Evolutionary conservation across 441 rosid genomes (phyloP).

Genomic region (Syzygium malaccense): DNA sequence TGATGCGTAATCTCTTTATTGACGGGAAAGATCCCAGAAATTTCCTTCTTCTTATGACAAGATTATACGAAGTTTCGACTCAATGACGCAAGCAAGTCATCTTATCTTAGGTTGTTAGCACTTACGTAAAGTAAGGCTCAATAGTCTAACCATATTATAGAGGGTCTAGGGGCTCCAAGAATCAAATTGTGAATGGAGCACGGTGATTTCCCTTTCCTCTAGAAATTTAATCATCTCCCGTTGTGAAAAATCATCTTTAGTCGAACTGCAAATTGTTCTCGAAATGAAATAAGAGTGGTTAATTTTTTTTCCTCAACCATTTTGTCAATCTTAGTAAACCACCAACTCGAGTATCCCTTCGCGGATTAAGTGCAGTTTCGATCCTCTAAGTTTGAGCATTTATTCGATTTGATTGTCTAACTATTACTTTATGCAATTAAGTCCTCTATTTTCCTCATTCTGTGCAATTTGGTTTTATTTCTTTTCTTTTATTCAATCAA

Average conservation of each 20-base stretch:
- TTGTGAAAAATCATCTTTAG: background rate
- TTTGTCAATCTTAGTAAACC: background rate
- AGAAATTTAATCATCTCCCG: background rate
- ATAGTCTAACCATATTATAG: background rate
- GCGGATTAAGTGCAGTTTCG: background rate
- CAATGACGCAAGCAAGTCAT: background rate
- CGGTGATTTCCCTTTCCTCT: background rate
- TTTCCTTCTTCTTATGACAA: background rate
- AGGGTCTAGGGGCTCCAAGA: background rate
- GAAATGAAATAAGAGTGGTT: background rate
- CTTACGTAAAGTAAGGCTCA: background rate
- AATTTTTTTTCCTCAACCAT: background rate
- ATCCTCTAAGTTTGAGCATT: background rate
- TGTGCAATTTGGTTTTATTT: background rate
- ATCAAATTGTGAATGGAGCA: background rate
- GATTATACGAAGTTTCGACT: background rate
- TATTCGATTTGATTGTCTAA: background rate
- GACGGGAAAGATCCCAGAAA: background rate
- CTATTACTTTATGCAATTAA: background rate
- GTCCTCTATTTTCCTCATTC: background rate
- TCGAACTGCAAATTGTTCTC: background rate
- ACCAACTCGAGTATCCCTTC: background rate
- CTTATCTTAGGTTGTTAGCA: background rate
- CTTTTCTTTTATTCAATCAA: background rate
- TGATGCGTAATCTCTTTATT: background rate